Evolutionary conservation across 495 filamentous ascomycete species (phyloP), one percentile per base, ranked within the genome.

Genomic region (Bacidia rubella): DNA sequence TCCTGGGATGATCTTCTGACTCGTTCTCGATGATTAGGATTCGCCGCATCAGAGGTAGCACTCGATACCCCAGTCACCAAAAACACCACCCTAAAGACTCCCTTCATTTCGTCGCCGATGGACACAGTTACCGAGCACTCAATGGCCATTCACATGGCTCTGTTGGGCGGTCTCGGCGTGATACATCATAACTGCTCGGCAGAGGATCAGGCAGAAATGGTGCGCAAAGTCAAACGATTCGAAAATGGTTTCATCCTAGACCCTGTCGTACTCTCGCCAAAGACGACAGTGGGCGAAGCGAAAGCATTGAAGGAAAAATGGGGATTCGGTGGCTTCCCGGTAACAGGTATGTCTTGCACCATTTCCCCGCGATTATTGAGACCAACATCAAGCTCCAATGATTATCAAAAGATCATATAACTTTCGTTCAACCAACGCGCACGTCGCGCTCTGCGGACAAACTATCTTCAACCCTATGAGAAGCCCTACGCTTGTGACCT

Each of bases 401-500:
- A 93, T 93, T 87, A 89, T 79, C 77, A 78, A 68, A 65, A 44
- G 27, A 77, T 71, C 66, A 74, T 70, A 83, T 96, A 95, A 98
- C 92, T 98, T 98, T 98, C 92, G 93, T 97, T 98, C 93, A 86
- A 86, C 93, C 89, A 86, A 74, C 83, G 83, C 80, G 86, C 78
- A 76, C 78, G 15, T 77, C 82, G 81, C 76, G 85, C 82, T 70
- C 70, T 95, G 88, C 75, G 86, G 87, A 90, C 66, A 77, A 70
- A 74, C 65, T 66, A 54, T 68, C 68, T 58, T 68, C 68, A 62
- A 63, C 50, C 60, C 60, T 67, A 72, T 69, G 69, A 73, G 52
- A 63, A 59, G 46, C 19, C 17, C 29, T 46, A 25, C 24, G 38
- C 1, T 20, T 38, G 1, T 10, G 11, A n/a, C 12, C 1, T 35